phyloP scores from a whole-genome alignment of 2,329 filamentous ascomycete species.

The Orbilia javanica region DNA sequence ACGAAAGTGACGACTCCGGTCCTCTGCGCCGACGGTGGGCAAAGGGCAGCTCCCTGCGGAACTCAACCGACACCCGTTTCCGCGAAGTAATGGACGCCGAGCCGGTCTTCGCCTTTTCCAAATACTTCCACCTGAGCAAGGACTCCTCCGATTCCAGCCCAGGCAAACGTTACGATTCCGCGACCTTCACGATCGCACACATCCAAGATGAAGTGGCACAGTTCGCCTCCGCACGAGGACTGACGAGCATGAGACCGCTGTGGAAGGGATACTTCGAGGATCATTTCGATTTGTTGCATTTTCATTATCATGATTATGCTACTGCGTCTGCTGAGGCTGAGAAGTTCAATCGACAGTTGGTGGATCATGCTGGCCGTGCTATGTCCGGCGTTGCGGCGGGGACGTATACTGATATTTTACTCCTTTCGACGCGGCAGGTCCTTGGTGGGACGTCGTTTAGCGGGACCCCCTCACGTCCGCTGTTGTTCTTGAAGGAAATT shows the following conservation, averaged over 20 bases:
- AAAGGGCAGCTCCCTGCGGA: constrained; percentile 74
- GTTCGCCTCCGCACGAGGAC: constrained; percentile 79
- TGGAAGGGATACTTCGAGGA: constrained; percentile 81
- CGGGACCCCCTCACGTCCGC: constrained; percentile 76
- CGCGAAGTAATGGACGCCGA: constrained; percentile 80
- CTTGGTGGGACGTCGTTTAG: constrained; percentile 82
- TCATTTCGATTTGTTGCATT: constrained; percentile 75
- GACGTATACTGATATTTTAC: constrained; percentile 81
- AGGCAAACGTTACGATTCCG: constrained; percentile 69
- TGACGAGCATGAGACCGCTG: constrained; percentile 82
- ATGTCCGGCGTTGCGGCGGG: constrained; percentile 74
- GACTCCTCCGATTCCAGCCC: constrained; percentile 63
- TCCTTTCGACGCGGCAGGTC: constrained; percentile 82
- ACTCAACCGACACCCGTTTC: constrained; percentile 76
- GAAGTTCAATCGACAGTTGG: constrained; percentile 58
- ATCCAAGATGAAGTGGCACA: constrained; percentile 84
- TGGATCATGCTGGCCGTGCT: constrained; percentile 53
- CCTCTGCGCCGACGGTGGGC: constrained; percentile 78
- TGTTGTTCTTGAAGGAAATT: constrained; percentile 87
- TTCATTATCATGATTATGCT: constrained; percentile 81
- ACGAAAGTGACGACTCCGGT: constrained; percentile 78
- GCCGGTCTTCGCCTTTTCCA: constrained; percentile 84
- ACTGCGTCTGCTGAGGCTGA: constrained; percentile 79
- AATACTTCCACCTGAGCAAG: constrained; percentile 71
- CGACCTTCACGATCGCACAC: constrained; percentile 79